Evolutionary conservation across 1,284 basidiomycete species (phyloP), one percentile per base, ranked within the genome.

Genomic region (Farysia itapuensis): DNA sequence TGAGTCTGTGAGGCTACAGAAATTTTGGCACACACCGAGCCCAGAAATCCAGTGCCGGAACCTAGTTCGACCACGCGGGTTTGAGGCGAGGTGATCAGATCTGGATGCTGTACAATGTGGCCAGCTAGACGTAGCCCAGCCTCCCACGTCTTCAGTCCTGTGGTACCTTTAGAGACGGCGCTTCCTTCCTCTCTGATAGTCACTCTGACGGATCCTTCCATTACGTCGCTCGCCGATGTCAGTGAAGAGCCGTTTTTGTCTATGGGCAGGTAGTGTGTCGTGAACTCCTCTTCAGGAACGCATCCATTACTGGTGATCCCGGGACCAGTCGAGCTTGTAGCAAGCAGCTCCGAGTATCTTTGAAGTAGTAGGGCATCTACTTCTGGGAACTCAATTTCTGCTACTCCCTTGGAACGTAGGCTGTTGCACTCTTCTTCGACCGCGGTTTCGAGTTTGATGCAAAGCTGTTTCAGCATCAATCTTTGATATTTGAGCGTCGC

Each of bases 121-220:
- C 20, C 44, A 8, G 53, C 64, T 22, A 67, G 24, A 11, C 48
- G 40, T 25, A 67, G 32, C 8, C 54, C 50, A 13, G 64, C 64
- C 31, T 67, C 64, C 64, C 64, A 67, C 13, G 64, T 64, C 23
- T 41, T 41, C 6, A 67, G 33, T 3, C 64, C 64, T 2, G 59
- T 64, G 12, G 64, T 67, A 13, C 60, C 64, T 14, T 48, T 50
- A 2, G 54, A 59, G 15, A 64, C 64, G 12, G 51, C 51, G 14
- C 43, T 56, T 5, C 60, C 60, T 16, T 53, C 51, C 33, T 67
- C 60, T 2, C 52, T 33, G 32, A 64, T 39, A 13, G 54, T 59
- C 9, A 59, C 44, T 14, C 26, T 31, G 22, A 35, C 32, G 20
- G 36, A 49, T n/a, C 41, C 38, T 12, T 25, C 13, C 11, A 51